Evolutionary conservation across 2,329 filamentous ascomycete species (phyloP), one percentile per base, ranked within the genome.

Genomic region (Plenodomus tracheiphilus): DNA sequence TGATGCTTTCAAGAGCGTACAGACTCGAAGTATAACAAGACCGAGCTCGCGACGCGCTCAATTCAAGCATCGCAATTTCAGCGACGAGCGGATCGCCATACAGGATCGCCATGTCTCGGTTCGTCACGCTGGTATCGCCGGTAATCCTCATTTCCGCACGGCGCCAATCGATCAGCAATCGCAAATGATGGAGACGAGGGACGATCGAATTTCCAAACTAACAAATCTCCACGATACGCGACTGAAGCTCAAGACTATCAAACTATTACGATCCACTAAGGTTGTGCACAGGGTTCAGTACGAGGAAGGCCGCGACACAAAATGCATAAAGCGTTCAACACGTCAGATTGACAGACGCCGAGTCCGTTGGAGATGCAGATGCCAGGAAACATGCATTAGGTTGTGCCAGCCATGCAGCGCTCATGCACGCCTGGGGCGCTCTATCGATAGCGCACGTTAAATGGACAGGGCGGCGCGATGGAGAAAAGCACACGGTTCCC

Each of bases 371-470:
- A 37, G 13, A 37, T 37, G 35, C 18, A 18, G 35, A 17, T 11
- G 35, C 5, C 16, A 18, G 18, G 13, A 13, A 4, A 37, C 16
- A n/a, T 36, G 32, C 32, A 36, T 36, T 36, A 15, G 32, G 15
- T 36, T 36, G 32, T 36, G 32, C 32, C 13, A 36, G 32, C 17
- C 15, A 4, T 37, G 35, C 35, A 17, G 35, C 35, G 35, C 35
- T 37, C 18, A 15, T 18, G 35, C 35, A 37, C 16, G 4, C 4
- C 18, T 18, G 18, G 15, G 18, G 13, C 15, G 17, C 5, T 19
- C 36, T 43, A 51, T 51, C 41, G 44, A 51, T 44, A 47, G 32
- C 15, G 38, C 48, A 40, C 43, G n/a, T 40, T 40, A 40, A 36
- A 22, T 38, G 34, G 47, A 44, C 37, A 35, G n/a, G n/a, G 46